Base-by-base conservation (phyloP, 371 early-diverging fungal species). In the Chytridium lagenaria region DNA sequence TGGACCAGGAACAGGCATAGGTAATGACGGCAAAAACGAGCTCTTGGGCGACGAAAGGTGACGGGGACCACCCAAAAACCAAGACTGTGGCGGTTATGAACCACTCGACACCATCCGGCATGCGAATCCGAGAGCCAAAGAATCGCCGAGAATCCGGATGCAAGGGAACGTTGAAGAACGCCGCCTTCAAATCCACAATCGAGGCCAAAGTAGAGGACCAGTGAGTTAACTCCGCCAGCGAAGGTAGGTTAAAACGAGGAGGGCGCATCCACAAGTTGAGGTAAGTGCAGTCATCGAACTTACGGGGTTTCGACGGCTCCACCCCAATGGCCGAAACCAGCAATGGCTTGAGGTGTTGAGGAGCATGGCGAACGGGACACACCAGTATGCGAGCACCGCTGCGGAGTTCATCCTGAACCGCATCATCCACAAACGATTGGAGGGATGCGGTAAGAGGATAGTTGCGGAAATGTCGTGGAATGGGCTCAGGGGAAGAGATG, bases 261-360 rank as follows among this genome's bases (percentile, higher is more conserved):
- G 64, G 64, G 36, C 19, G 31, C n/a, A 22, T 36, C 64, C 64
- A 30, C 38, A 36, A 5, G 64, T 63, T 63, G 31, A 33, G 23
- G 22, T 63, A 28, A 10, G 64, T 63, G 30, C 22, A 28, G 64
- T 63, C 64, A 34, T 63, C 64, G 38, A 63, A 63, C 33, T 63
- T 63, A 3, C 64, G 64, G 1, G 31, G n/a, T 5, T 33, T 63
- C 38, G 31, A 22, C 5, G 31, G n/a, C 33, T 28, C 64, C 10
- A 63, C 64, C 3, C 64, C 64, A n/a, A 34, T 28, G 19, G 64
- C 30, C 22, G 22, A 63, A 22, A 63, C 33, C 64, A 57, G n/a
- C n/a, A n/a, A 19, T 19, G 44, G 44, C 44, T 12, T 7, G 44
- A 44, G 19, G 7, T 19, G 19, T 19, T 7, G 44, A 7, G 12